These are phyloP conservation scores for Cyclotella kingstonii DNA, from an alignment of 108 stramenopile genomes.

Conservation along the genomic window DNA sequence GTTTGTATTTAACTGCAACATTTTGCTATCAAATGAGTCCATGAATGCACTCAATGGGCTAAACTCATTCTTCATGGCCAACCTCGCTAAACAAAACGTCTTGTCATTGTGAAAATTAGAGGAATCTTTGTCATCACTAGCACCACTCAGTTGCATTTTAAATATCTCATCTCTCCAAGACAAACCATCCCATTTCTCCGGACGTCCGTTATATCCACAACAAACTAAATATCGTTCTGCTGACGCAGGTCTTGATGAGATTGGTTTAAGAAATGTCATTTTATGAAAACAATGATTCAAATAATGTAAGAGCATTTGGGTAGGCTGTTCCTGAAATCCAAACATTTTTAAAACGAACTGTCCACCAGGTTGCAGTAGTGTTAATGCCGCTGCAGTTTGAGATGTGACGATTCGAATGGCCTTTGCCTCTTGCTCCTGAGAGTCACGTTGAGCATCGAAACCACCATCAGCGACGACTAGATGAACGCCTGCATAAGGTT, in stretches of 20 bases:
- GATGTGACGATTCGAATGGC: constrained; percentile 71
- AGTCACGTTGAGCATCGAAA: constrained; percentile 85
- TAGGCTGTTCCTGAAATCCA: constrained; percentile 61
- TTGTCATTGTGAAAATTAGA: too few species aligned
- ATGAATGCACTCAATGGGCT: constrained; percentile 4
- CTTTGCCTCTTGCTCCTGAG: constrained; percentile 71
- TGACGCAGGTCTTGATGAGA: constrained; percentile 82
- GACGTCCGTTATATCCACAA: constrained; percentile 49
- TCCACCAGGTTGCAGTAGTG: constrained; percentile 57
- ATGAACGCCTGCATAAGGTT: constrained; percentile 28
- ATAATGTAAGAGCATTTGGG: constrained; percentile 38
- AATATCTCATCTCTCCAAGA: constrained; percentile 56
- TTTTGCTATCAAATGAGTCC: constrained; percentile 12
- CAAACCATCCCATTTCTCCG: constrained; percentile 45
- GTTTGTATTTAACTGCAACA: constrained; percentile 18
- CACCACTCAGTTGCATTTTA: constrained; percentile 1
- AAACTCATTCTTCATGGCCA: background rate
- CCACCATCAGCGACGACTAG: constrained; percentile 88
- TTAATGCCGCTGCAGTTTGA: constrained; percentile 72
- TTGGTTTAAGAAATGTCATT: constrained; percentile 65
- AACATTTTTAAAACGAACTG: constrained; percentile 76
- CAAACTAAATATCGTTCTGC: constrained; percentile 83
- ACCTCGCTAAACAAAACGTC: background rate
- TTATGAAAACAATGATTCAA: constrained; percentile 43
- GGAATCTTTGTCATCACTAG: too few species aligned